A percentile compares a stretch with the other conserved stretches of the same genome.
These are phyloP conservation scores for Zea luxurians DNA, from an alignment of 176 grass and related monocot species.

Conservation along the genomic window DNA sequence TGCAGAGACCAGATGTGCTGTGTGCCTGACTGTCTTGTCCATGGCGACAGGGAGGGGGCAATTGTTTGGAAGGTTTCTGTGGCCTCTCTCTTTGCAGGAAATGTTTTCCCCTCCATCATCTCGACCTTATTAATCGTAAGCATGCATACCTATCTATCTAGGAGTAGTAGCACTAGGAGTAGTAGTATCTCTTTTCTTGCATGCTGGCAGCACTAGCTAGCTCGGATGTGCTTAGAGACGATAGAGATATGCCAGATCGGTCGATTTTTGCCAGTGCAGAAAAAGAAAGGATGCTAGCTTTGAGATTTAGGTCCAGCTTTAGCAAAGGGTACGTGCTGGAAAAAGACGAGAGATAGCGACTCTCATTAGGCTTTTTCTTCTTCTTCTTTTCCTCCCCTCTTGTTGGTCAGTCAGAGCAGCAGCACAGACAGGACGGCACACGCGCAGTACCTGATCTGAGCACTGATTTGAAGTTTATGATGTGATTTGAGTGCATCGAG, in stretches of 20 bases:
- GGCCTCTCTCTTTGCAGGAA: constrained; percentile 5
- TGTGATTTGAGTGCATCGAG: not conserved
- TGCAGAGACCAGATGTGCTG: constrained; percentile 25
- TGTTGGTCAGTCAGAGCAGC: constrained; percentile 12
- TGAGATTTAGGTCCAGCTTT: constrained; percentile 45
- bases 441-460: constrained; percentile 1
- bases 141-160: not conserved
- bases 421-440: constrained; percentile 32
- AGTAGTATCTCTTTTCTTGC: not conserved
- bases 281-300: constrained; percentile 42
- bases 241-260: constrained; percentile 26
- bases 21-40: constrained; percentile 35
- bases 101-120: not conserved
- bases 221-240: too few relatives aligned
- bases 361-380: not conserved
- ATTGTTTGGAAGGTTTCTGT: constrained; percentile 24
- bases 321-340: constrained; percentile 1
- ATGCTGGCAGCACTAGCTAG: not conserved
- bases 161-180: not conserved
- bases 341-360: constrained; percentile 29
- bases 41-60: constrained; percentile 34
- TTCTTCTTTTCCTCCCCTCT: not conserved
- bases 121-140: not conserved
- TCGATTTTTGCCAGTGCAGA: constrained; percentile 13
- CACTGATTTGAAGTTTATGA: not conserved